Conservation (phyloP, 441 rosid genomes). For the Erodium moschatum region DNA sequence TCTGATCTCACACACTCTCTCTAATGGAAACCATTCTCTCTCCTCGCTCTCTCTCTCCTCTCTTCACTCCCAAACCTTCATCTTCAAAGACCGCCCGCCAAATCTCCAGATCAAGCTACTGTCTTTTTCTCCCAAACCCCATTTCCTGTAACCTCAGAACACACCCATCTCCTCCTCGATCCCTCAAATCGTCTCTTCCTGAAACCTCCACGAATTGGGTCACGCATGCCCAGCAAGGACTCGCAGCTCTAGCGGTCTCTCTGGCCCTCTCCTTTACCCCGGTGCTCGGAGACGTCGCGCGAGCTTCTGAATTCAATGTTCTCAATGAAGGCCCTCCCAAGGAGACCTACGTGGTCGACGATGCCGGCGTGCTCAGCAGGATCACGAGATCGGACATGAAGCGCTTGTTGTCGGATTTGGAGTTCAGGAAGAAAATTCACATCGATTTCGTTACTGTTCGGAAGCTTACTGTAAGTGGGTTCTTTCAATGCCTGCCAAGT, state of each 20-base stretch:
- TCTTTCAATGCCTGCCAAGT: background rate
- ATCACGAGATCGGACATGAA: slow-evolving; percentile 71
- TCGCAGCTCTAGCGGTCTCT: slow-evolving; percentile 69
- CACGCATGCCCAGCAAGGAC: slow-evolving; percentile 26
- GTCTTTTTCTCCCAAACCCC: background rate
- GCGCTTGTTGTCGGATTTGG: slow-evolving; percentile 78
- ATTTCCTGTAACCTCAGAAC: background rate
- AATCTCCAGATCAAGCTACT: background rate
- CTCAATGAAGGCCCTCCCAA: slow-evolving; percentile 75
- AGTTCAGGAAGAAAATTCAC: slow-evolving; percentile 62
- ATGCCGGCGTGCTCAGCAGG: slow-evolving; percentile 82
- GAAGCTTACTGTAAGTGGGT: slow-evolving; percentile 73
- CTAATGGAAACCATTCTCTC: background rate
- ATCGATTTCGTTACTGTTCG: slow-evolving; percentile 77
- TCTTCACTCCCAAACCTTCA: background rate
- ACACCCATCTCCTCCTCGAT: background rate
- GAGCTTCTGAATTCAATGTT: slow-evolving; percentile 83
- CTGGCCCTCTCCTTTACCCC: slow-evolving; percentile 74
- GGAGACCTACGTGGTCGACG: slow-evolving; percentile 71
- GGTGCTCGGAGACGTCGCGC: slow-evolving; percentile 40
- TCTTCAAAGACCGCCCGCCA: background rate
- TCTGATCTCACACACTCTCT: background rate
- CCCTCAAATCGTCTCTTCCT: slow-evolving; percentile 21
- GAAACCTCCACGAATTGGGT: background rate
- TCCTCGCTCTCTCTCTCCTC: background rate